These are phyloP conservation scores for Spathaspora boniae DNA, from an alignment of 805 yeast species.

Conservation along the genomic window DNA sequence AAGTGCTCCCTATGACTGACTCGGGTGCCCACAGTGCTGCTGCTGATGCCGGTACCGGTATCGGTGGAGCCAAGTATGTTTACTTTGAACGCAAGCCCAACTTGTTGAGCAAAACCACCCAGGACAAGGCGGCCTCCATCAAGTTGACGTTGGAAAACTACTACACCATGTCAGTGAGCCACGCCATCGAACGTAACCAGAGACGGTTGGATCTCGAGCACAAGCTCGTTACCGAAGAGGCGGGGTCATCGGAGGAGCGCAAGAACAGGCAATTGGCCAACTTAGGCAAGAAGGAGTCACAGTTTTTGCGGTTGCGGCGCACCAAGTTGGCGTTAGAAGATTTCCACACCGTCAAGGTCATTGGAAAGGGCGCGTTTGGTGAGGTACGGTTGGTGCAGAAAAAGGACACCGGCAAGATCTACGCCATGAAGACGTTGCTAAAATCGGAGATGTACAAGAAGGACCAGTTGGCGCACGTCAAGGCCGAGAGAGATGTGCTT, in stretches of 20 bases:
- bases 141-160: slow-evolving; percentile 80
- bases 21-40: neutral
- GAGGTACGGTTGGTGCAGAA: slow-evolving; percentile 94
- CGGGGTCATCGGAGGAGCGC: slow-evolving; percentile 71
- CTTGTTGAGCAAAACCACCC: slow-evolving; percentile 64
- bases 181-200: slow-evolving; percentile 94
- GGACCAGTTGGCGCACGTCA: slow-evolving; percentile 92
- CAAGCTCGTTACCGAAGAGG: slow-evolving; percentile 61
- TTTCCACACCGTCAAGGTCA: slow-evolving; percentile 82
- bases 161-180: slow-evolving; percentile 79
- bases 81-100: slow-evolving; percentile 83
- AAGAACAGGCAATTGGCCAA: slow-evolving; percentile 76
- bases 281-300: slow-evolving; percentile 85
- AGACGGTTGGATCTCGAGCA: slow-evolving; percentile 84
- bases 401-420: slow-evolving; percentile 84
- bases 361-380: slow-evolving; percentile 98
- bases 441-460: slow-evolving; percentile 93
- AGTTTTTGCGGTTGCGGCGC: slow-evolving; percentile 77
- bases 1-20: too few relatives aligned
- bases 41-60: neutral
- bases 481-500: slow-evolving; percentile 92
- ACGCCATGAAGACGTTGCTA: slow-evolving; percentile 89
- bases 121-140: slow-evolving; percentile 80
- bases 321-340: slow-evolving; percentile 81
- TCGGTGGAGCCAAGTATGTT: slow-evolving; percentile 51